Percentiles rank a stretch among this genome's conserved stretches.
Conservation (phyloP, 352 stramenopile species). For the Phytophthora cryptogea region DNA sequence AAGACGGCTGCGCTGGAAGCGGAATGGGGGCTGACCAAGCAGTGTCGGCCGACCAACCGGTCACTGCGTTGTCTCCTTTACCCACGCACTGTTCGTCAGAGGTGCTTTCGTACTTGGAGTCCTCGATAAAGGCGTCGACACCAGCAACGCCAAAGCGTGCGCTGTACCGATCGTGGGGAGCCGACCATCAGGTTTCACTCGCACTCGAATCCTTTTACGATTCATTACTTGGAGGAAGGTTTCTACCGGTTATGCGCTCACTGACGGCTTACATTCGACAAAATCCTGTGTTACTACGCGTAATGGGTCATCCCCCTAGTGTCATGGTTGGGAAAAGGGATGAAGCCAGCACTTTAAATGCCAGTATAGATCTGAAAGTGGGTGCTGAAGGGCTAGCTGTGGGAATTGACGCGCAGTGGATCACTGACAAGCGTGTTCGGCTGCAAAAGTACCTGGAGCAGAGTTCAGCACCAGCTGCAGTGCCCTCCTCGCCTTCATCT, state of each 20-base stretch:
- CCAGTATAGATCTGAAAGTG: slow-evolving; percentile 3
- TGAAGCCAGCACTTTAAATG: neutral
- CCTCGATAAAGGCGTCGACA: slow-evolving; percentile 1
- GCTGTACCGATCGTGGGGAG: slow-evolving; percentile 30
- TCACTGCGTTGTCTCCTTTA: neutral
- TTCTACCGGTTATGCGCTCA: slow-evolving; percentile 18
- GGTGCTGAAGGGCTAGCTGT: slow-evolving; percentile 21
- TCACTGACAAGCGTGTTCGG: slow-evolving; percentile 60
- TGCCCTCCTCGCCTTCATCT: neutral
- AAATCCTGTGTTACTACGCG: slow-evolving; percentile 28
- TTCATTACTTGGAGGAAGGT: slow-evolving; percentile 30
- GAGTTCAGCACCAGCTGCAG: slow-evolving; percentile 9
- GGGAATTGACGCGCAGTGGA: slow-evolving; percentile 42
- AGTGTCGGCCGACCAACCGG: neutral
- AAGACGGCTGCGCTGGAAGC: slow-evolving; percentile 3
- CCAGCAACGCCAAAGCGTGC: slow-evolving; percentile 1
- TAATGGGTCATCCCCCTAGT: slow-evolving; percentile 36
- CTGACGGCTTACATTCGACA: slow-evolving; percentile 31
- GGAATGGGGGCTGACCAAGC: neutral
- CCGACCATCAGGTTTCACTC: slow-evolving; percentile 25
- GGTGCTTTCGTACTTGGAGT: slow-evolving; percentile 23
- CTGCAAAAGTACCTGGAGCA: slow-evolving; percentile 52
- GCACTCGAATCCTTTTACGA: slow-evolving; percentile 36
- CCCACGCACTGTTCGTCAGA: slow-evolving; percentile 16
- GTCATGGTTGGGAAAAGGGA: neutral